Percentiles rank a stretch among this genome's conserved stretches.
These are phyloP conservation scores for Fusarium veterinarium DNA, from an alignment of 2,329 filamentous ascomycete species.

Conservation along the genomic window DNA sequence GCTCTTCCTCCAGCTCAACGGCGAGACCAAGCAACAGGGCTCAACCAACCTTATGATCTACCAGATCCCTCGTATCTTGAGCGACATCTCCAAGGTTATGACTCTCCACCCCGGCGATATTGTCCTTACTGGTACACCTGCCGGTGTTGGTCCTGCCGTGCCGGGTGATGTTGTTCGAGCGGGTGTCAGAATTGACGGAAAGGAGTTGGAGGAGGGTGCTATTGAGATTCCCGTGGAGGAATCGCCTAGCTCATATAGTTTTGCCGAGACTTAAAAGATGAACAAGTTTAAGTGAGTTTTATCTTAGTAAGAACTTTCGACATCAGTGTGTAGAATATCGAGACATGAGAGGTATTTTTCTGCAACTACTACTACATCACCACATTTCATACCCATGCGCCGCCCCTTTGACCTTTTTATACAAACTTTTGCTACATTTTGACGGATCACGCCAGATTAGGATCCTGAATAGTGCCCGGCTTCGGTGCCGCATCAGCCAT, in stretches of 20 bases:
- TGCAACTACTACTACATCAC: slow-evolving; percentile 3
- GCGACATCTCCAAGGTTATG: slow-evolving; percentile 95
- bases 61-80: slow-evolving; percentile 85
- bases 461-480: slow-evolving; percentile 68
- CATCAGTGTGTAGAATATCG: slow-evolving; percentile 24
- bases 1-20: slow-evolving; percentile 87
- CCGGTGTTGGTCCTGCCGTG: slow-evolving; percentile 88
- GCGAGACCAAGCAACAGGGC: slow-evolving; percentile 81
- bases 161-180: slow-evolving; percentile 90
- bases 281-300: neutral
- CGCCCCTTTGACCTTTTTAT: slow-evolving; percentile 1
- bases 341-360: neutral
- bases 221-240: slow-evolving; percentile 89
- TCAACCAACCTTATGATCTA: slow-evolving; percentile 96
- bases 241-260: slow-evolving; percentile 80
- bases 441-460: slow-evolving; percentile 59
- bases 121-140: slow-evolving; percentile 95
- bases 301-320: neutral
- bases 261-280: slow-evolving; percentile 71
- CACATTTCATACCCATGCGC: neutral
- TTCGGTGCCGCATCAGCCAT: slow-evolving; percentile 78
- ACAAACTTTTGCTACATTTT: neutral
- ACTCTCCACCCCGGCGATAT: slow-evolving; percentile 92
- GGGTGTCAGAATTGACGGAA: slow-evolving; percentile 81
- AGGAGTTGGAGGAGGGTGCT: slow-evolving; percentile 84